Base-by-base conservation (phyloP, 2,329 filamentous ascomycete genomes). In the Phyllosticta capitalensis region DNA sequence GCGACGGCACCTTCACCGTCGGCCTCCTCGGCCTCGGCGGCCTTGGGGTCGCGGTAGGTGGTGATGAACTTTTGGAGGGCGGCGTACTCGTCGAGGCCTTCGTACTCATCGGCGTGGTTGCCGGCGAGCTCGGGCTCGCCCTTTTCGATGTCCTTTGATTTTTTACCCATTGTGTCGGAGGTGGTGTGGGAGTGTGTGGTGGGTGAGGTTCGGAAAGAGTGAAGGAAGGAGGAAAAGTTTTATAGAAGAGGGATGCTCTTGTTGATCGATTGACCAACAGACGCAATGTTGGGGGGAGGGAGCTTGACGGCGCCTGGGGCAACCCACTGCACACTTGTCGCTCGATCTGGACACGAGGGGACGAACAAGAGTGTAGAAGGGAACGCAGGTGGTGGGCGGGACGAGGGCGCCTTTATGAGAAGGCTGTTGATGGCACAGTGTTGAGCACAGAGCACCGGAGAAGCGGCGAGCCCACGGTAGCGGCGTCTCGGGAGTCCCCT, bases 21-120 rank as follows among this genome's bases (percentile, higher is more conserved):
- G 58, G 71, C 71, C 17, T 76, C 77, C 58, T 60, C 58, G n/a
- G 30, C 49, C 24, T 56, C 26, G 51, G 74, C 74, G 57, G 77
- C 76, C 69, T 82, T 81, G 61, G 81, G 78, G 73, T 85, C 83
- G 67, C 80, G 80, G 74, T 86, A 86, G 69, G 81, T 83, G 64
- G 83, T 84, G 71, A 87, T 86, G 76, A 84, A 87, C 68, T 83
- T 81, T 70, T 86, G 83, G 58, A 87, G 76, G 57, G 83, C 82
- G 65, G 81, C 79, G 74, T 86, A 87, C 72, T 87, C 84, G 71
- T 85, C 83, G 74, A 75, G 70, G 65, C 77, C 76, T 66, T 78
- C 75, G 62, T 74, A 71, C 19, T 57, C 49, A 49, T 63, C 55
- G 33, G 24, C 30, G 17, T 28, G 12, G n/a, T 33, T 21, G 53